Evolutionary conservation across 2,329 filamentous ascomycete genomes (phyloP).

Genomic region (Pseudogymnoascus verrucosus): DNA sequence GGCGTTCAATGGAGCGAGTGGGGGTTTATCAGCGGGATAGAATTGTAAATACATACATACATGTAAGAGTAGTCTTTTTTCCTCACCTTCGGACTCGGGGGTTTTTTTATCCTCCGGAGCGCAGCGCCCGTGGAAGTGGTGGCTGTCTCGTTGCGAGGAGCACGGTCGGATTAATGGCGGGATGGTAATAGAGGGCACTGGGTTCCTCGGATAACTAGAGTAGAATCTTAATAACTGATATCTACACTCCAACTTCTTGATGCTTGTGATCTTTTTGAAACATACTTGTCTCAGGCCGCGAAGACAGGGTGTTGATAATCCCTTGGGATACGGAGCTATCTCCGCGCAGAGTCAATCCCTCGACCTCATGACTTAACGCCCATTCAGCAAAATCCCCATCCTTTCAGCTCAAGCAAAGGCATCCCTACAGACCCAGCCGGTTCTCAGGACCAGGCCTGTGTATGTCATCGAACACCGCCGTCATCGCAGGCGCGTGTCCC

Average conservation of each 20-base stretch:
- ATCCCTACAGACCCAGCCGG: neutral
- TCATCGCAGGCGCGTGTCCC: neutral
- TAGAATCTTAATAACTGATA: conserved; percentile 6
- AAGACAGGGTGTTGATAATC: neutral
- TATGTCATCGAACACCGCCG: neutral
- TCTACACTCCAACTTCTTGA: neutral
- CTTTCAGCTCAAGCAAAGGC: neutral
- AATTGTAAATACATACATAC: neutral
- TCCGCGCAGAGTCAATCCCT: neutral
- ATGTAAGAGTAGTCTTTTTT: neutral
- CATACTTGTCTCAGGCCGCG: neutral
- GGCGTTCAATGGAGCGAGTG: neutral
- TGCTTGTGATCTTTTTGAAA: neutral
- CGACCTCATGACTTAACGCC: neutral
- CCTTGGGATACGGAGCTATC: neutral
- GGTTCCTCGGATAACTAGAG: conserved; percentile 2
- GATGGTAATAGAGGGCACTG: neutral
- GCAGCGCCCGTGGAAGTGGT: neutral
- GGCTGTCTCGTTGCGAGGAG: neutral
- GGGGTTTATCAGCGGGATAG: neutral
- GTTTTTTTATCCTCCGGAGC: neutral
- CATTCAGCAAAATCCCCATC: neutral
- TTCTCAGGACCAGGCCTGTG: neutral
- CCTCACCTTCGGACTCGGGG: conserved; percentile 3
- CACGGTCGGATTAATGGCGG: neutral